phyloP scores from a whole-genome alignment of 164 flowering plant genomes.

The Umbellularia californica region DNA sequence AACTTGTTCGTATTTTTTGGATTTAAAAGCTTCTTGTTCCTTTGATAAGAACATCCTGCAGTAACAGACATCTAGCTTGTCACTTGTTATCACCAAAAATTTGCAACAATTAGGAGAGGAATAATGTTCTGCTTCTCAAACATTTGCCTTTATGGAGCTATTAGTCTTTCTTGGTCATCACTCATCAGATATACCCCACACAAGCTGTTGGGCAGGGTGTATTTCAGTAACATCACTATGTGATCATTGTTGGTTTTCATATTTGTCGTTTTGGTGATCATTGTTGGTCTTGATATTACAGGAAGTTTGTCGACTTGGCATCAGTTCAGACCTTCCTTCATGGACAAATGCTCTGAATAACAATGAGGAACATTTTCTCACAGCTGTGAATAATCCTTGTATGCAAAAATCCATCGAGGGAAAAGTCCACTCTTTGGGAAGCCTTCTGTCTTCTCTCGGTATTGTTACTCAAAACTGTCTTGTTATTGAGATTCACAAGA shows the following conservation, averaged over 20 bases:
- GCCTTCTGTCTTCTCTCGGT: conserved; percentile 5
- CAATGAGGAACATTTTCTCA: not conserved
- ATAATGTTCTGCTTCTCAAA: too few relatives aligned
- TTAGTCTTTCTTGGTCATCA: not conserved
- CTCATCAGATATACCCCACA: not conserved
- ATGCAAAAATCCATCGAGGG: not conserved
- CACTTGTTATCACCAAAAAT: not conserved
- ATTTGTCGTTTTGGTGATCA: conserved; percentile 3
- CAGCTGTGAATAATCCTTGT: not conserved
- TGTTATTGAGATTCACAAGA: not conserved
- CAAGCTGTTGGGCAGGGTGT: too few relatives aligned
- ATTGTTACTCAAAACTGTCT: not conserved
- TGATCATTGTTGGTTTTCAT: not conserved
- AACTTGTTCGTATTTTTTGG: not conserved
- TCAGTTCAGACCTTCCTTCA: conserved; percentile 4
- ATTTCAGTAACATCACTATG: not conserved
- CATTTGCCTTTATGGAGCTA: not conserved
- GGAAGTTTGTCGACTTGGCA: conserved; percentile 9
- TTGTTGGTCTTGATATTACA: conserved; percentile 1
- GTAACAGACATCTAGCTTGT: not conserved
- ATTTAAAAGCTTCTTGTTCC: not conserved
- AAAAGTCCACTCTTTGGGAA: not conserved
- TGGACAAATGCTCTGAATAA: conserved; percentile 12
- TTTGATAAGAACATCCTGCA: not conserved
- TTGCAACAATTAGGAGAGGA: not conserved